A percentile compares a stretch with the other conserved stretches of the same genome.
Conservation (phyloP, 2,329 filamentous ascomycete genomes). For the Dothideomycetes sp. region DNA sequence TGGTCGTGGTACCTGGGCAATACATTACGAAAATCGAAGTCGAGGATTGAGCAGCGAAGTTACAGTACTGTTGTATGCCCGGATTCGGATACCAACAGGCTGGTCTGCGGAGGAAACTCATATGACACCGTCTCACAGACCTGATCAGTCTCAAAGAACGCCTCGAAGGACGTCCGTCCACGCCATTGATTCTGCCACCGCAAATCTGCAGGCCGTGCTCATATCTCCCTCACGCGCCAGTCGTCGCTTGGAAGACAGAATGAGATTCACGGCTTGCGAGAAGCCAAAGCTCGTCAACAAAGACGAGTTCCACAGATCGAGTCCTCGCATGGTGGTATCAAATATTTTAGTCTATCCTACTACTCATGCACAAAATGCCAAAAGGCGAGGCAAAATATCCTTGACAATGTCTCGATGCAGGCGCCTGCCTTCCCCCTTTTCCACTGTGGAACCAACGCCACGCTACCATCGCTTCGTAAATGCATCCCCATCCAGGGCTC, state of each 20-base stretch:
- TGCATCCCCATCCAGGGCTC: neutral
- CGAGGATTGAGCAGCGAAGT: slow-evolving; percentile 44
- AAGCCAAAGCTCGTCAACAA: too few relatives aligned
- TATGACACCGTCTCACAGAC: too few relatives aligned
- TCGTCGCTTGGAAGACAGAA: too few relatives aligned
- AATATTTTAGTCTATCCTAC: neutral
- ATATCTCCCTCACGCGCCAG: too few relatives aligned
- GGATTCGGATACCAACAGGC: too few relatives aligned
- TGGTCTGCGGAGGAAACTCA: too few relatives aligned
- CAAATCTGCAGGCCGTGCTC: too few relatives aligned
- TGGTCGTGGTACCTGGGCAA: slow-evolving; percentile 80
- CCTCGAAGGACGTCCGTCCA: too few relatives aligned
- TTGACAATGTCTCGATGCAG: neutral
- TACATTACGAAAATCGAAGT: slow-evolving; percentile 82
- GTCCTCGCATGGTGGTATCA: neutral
- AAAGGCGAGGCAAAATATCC: neutral
- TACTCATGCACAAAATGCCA: neutral
- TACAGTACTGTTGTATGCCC: too few relatives aligned
- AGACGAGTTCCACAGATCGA: neutral
- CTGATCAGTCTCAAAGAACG: too few relatives aligned
- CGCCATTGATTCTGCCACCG: too few relatives aligned
- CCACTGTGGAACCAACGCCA: neutral
- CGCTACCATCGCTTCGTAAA: neutral
- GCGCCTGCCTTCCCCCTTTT: neutral
- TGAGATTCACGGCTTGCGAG: too few relatives aligned